A percentile compares a stretch with the other conserved stretches of the same genome.
These are phyloP conservation scores for Bimuria novae-zelandiae DNA, from an alignment of 2,329 filamentous ascomycete species.

Conservation along the genomic window DNA sequence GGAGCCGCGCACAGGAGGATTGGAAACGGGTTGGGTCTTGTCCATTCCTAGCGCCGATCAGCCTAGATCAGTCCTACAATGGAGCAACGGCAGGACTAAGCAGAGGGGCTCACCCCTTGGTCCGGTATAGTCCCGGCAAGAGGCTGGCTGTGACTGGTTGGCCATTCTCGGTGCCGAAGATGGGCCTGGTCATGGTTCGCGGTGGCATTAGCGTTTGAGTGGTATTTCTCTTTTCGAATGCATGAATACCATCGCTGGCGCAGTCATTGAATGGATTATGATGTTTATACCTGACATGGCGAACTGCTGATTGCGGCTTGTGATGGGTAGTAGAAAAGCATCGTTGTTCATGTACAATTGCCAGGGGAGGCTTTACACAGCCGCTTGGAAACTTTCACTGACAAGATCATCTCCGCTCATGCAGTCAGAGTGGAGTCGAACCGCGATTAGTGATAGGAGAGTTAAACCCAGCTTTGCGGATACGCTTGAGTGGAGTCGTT, in stretches of 20 bases:
- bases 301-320: not conserved
- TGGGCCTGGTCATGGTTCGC: slow-evolving; percentile 7
- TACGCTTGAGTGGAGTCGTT: slow-evolving; percentile 28
- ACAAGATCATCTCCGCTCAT: not conserved
- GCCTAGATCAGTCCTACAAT: slow-evolving; percentile 6
- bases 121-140: slow-evolving; percentile 15
- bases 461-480: slow-evolving; percentile 31
- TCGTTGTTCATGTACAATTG: no score
- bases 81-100: slow-evolving; percentile 11
- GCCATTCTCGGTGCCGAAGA: slow-evolving; percentile 2
- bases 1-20: slow-evolving; percentile 11
- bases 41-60: slow-evolving; percentile 8
- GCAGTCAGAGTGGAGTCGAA: not conserved
- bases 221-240: not conserved
- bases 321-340: not conserved
- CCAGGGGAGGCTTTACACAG: no score
- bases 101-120: slow-evolving; percentile 11
- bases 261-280: not conserved
- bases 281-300: not conserved
- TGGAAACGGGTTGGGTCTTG: slow-evolving; percentile 4
- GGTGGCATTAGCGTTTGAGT: slow-evolving; percentile 1
- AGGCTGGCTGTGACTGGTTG: slow-evolving; percentile 8
- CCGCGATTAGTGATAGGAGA: not conserved
- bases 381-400: no score
- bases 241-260: not conserved